Conservation (phyloP, 768 basidiomycete species). For the Boletus rubescentipes region DNA sequence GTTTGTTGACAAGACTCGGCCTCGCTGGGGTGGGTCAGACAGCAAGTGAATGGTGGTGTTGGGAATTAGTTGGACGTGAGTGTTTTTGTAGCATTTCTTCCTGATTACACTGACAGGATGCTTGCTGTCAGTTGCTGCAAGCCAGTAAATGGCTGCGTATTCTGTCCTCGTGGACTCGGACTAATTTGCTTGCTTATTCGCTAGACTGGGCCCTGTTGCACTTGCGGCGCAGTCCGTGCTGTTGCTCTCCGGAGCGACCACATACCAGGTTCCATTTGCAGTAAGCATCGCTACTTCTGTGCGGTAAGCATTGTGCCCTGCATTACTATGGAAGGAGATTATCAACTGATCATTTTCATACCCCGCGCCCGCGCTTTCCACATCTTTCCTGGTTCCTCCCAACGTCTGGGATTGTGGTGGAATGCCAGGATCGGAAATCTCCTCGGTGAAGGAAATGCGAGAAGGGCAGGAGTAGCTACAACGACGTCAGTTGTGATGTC, state of each 20-base stretch:
- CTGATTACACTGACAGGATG: background rate
- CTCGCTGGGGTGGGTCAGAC: constrained; percentile 80
- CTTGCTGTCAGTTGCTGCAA: constrained; percentile 45
- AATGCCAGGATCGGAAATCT: constrained; percentile 75
- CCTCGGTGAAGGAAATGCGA: constrained; percentile 74
- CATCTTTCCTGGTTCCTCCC: too few species aligned
- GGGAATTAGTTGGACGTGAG: constrained; percentile 35
- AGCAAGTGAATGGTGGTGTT: constrained; percentile 76
- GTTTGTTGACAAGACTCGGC: constrained; percentile 70
- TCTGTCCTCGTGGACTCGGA: background rate
- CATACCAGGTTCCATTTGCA: constrained; percentile 31
- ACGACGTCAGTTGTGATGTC: too few species aligned
- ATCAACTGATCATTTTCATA: background rate
- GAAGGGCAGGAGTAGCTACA: constrained; percentile 33
- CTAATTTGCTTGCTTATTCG: constrained; percentile 20
- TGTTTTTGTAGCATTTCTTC: background rate
- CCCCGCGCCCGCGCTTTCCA: background rate
- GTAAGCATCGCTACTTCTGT: constrained; percentile 83
- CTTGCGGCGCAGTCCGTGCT: constrained; percentile 90
- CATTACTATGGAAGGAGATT: background rate
- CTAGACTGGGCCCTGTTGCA: constrained; percentile 70
- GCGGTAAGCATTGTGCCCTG: constrained; percentile 46
- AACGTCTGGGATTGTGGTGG: background rate
- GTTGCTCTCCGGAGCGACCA: constrained; percentile 67
- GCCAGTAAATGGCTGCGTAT: constrained; percentile 36